Base-by-base conservation (phyloP, 139 green algal genomes). In the Coelastrella sp. region DNA sequence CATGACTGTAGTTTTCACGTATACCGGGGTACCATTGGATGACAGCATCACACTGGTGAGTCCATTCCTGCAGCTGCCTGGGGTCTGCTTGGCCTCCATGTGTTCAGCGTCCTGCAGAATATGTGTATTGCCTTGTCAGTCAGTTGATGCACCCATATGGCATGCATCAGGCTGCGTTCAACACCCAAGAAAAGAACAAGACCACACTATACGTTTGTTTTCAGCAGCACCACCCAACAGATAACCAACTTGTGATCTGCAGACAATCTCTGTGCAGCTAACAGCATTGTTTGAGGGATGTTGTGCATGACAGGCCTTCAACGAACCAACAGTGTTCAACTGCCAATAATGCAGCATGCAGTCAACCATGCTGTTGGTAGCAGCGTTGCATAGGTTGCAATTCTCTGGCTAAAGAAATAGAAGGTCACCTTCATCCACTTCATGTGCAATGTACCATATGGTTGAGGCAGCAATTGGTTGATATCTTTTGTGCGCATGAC, bases 341-440 rank as follows among this genome's bases (percentile, higher is more conserved):
- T 20, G 66, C 17, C 66, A 75, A 20, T 20, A 75, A 4, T 20
- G 8, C 80, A 22, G n/a, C 80, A 70, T 56, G 78, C 78, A 70
- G 11, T 14, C 6, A 84, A 6, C 24, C 63, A 3, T 70, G 63
- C 14, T 12, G 63, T 20, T 20, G 63, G 70, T 6, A 78, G 19
- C 70, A 78, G 70, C 20, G 6, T 78, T 35, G 70, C 1, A 25
- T 17, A 9, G 17, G 35, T 49, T 49, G 35, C 35, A 49, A 49
- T 49, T 49, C 1, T 49, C 1, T 49, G 1, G 35, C 35, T 49
- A 5, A 49, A 49, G 35, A 49, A 49, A 49, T 49, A 49, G n/a
- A n/a, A n/a, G 35, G 35, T 15, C 15, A 91, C 92, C 90, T 89
- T 94, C n/a, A 94, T 88, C 84, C 85, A 94, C 78, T 87, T 90